Percentiles rank a stretch among this genome's conserved stretches.
phyloP scores from a whole-genome alignment of 2,329 filamentous ascomycete species.

The Fusarium cicatricum region DNA sequence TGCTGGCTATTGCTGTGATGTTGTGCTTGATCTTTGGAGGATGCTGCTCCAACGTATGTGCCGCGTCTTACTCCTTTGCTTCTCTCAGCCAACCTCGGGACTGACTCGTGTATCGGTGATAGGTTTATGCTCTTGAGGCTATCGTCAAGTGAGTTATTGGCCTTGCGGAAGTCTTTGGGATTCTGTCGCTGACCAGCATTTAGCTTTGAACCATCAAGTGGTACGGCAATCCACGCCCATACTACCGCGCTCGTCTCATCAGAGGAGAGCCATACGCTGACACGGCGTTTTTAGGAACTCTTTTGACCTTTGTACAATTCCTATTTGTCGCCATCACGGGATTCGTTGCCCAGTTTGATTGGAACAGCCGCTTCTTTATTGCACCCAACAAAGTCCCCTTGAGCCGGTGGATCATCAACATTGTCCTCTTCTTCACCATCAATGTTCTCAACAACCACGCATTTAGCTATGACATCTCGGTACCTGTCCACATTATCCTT shows the following conservation, averaged over 20 bases:
- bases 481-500: slow-evolving; percentile 96
- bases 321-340: slow-evolving; percentile 82
- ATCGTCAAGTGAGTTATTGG: slow-evolving; percentile 80
- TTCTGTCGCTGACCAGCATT: slow-evolving; percentile 18
- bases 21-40: slow-evolving; percentile 91
- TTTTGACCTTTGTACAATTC: slow-evolving; percentile 90
- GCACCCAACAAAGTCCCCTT: slow-evolving; percentile 82
- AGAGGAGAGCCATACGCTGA: slow-evolving; percentile 22
- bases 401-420: slow-evolving; percentile 86
- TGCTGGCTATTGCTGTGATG: slow-evolving; percentile 72
- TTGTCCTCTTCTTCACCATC: slow-evolving; percentile 88
- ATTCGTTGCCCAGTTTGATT: slow-evolving; percentile 78
- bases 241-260: neutral
- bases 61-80: neutral
- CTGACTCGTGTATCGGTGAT: slow-evolving; percentile 40
- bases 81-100: slow-evolving; percentile 3
- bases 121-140: slow-evolving; percentile 96
- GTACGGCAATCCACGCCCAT: slow-evolving; percentile 53
- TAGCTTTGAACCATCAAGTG: slow-evolving; percentile 84
- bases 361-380: slow-evolving; percentile 74
- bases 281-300: slow-evolving; percentile 65
- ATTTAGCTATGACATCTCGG: slow-evolving; percentile 95
- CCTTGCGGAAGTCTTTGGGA: neutral
- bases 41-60: slow-evolving; percentile 86
- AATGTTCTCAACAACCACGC: slow-evolving; percentile 98